Conservation (phyloP, 2,329 filamentous ascomycete genomes). For the Lachnellula occidentalis region DNA sequence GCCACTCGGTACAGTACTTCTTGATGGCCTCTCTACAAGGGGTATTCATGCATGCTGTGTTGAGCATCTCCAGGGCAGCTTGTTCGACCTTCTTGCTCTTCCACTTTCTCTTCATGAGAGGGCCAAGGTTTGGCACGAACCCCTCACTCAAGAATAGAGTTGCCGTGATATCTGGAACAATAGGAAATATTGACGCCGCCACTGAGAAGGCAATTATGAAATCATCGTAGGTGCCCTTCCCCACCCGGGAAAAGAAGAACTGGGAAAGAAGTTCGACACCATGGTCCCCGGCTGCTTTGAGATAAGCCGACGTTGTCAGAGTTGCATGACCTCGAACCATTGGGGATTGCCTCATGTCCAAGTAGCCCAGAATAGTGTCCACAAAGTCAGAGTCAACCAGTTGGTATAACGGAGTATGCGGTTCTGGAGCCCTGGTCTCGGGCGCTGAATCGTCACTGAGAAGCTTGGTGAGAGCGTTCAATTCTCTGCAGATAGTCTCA, state of each 20-base stretch:
- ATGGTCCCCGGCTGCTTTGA: conserved; percentile 68
- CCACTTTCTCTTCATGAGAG: conserved; percentile 71
- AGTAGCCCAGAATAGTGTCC: conserved; percentile 78
- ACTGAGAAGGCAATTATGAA: conserved; percentile 89
- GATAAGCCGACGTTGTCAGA: conserved; percentile 74
- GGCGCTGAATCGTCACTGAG: conserved; percentile 43
- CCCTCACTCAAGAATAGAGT: conserved; percentile 82
- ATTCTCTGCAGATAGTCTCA: conserved; percentile 57
- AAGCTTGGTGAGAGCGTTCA: conserved; percentile 54
- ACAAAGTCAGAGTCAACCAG: conserved; percentile 69
- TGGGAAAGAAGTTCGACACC: conserved; percentile 65
- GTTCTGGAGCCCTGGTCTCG: conserved; percentile 17
- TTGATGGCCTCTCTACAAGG: conserved; percentile 77
- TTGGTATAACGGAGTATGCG: conserved; percentile 38
- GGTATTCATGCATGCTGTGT: conserved; percentile 82
- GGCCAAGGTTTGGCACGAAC: conserved; percentile 72
- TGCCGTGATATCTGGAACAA: conserved; percentile 70
- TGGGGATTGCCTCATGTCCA: conserved; percentile 75
- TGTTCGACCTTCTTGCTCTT: conserved; percentile 84
- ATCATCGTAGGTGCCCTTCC: conserved; percentile 76
- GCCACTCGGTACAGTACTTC: conserved; percentile 80
- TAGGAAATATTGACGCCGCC: conserved; percentile 81
- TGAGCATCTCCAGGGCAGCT: conserved; percentile 82
- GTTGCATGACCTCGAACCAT: conserved; percentile 75
- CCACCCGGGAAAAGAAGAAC: conserved; percentile 69